phyloP scores from a whole-genome alignment of 257 asterid species.

The Echites panduratus region DNA sequence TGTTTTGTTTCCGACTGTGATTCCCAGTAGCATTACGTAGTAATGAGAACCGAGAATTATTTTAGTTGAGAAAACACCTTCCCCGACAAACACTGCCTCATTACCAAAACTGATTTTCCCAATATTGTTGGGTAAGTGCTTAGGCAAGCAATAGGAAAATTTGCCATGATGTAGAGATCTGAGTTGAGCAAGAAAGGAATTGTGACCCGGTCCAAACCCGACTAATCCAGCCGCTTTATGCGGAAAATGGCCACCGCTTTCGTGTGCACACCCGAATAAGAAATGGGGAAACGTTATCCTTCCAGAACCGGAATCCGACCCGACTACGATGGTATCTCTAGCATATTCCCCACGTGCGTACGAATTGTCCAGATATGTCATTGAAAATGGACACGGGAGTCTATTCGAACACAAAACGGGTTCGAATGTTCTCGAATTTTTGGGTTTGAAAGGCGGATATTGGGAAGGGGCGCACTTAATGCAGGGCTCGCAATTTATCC shows the following conservation, averaged over 20 bases:
- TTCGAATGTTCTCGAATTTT: not conserved
- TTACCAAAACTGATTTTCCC: constrained; percentile 39
- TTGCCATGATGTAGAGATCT: constrained; percentile 14
- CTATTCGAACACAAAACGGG: not conserved
- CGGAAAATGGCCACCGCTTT: constrained; percentile 16
- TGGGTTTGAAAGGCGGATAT: not conserved
- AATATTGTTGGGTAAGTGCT: not conserved
- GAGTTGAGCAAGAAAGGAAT: constrained; percentile 28
- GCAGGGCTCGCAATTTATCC: not conserved
- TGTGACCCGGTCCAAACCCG: constrained; percentile 31
- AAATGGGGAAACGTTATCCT: constrained; percentile 12
- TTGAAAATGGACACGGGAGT: not conserved
- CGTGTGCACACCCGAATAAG: constrained; percentile 27
- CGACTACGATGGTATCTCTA: constrained; percentile 28
- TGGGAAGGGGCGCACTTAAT: not conserved
- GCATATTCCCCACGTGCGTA: constrained; percentile 17
- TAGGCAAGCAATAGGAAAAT: constrained; percentile 38
- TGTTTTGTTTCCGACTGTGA: not conserved
- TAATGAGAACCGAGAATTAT: constrained; percentile 10
- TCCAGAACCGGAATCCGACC: not conserved
- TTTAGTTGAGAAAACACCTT: constrained; percentile 23
- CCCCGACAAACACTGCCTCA: constrained; percentile 15
- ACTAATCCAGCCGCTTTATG: constrained; percentile 6
- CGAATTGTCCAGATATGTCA: constrained; percentile 21
- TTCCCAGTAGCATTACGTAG: not conserved